phyloP scores from a whole-genome alignment of 164 flowering plant species.

The Piper betle region DNA sequence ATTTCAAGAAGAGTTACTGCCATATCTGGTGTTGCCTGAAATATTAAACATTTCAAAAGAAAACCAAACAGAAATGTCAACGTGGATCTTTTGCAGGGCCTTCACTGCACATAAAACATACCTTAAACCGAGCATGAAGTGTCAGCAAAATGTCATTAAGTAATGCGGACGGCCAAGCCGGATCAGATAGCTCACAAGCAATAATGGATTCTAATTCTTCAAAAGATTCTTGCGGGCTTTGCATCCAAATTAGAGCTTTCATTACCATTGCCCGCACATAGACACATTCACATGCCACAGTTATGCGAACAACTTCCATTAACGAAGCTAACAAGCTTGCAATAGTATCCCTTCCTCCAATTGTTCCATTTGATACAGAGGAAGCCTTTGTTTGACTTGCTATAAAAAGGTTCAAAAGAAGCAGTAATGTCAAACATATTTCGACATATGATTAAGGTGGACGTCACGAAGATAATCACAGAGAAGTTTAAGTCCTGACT shows the following conservation, averaged over 20 bases:
- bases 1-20: conserved; percentile 97
- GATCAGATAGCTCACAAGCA: conserved; percentile 99
- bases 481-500: no score
- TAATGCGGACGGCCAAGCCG: conserved; percentile 88
- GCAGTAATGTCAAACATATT: no score
- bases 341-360: conserved; percentile 64
- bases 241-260: conserved; percentile 99
- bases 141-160: conserved; percentile 93
- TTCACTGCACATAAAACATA: conserved; percentile 9
- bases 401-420: conserved; percentile 7
- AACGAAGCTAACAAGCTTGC: conserved; percentile 87
- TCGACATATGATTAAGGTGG: no score
- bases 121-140: conserved; percentile 98
- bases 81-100: background rate
- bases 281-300: conserved; percentile 99
- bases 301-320: conserved; percentile 98
- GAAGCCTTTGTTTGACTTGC: conserved; percentile 40
- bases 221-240: conserved; percentile 88
- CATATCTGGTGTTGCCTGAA: conserved; percentile 97
- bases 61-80: background rate
- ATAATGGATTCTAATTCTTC: conserved; percentile 88
- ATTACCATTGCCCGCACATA: conserved; percentile 97
- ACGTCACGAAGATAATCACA: no score
- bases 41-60: conserved; percentile 8
- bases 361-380: conserved; percentile 45